Conservation (phyloP, 805 yeast species). For the Suhomyces vadensis region DNA sequence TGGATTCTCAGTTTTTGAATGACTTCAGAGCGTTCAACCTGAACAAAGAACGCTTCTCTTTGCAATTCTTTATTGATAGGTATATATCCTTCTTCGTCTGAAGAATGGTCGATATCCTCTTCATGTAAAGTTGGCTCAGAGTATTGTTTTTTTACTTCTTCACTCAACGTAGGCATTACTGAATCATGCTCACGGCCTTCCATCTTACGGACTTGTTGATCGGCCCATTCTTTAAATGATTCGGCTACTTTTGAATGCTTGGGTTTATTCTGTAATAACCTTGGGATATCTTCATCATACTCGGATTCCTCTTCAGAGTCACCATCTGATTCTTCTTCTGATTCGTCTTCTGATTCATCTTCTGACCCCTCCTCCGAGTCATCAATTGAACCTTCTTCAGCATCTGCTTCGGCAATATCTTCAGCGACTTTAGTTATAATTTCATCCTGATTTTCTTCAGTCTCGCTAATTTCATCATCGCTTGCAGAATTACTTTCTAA, state of each 20-base stretch:
- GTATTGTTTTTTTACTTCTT: constrained; percentile 44
- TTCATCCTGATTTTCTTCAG: constrained; percentile 22
- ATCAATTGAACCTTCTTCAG: constrained; percentile 26
- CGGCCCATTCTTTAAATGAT: constrained; percentile 89
- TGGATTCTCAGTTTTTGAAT: constrained; percentile 68
- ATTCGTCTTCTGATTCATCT: constrained; percentile 31
- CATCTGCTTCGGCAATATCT: constrained; percentile 32
- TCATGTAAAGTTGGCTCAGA: constrained; percentile 55
- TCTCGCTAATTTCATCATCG: constrained; percentile 4
- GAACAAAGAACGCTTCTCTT: constrained; percentile 67
- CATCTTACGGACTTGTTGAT: constrained; percentile 60
- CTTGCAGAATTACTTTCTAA: constrained; percentile 5
- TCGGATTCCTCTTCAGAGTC: constrained; percentile 32
- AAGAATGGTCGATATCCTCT: constrained; percentile 73
- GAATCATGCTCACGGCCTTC: constrained; percentile 55
- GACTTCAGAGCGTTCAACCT: constrained; percentile 62
- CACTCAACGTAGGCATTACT: constrained; percentile 48
- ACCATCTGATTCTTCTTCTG: constrained; percentile 27
- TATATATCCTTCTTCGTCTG: constrained; percentile 60
- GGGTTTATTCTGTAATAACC: constrained; percentile 40
- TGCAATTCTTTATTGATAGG: constrained; percentile 54
- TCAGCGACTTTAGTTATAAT: no score
- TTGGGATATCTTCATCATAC: constrained; percentile 31
- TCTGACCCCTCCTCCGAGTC: constrained; percentile 30
- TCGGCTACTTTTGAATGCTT: constrained; percentile 47